Conservation (phyloP, 176 grass and related monocot species). For the Cocos nucifera region DNA sequence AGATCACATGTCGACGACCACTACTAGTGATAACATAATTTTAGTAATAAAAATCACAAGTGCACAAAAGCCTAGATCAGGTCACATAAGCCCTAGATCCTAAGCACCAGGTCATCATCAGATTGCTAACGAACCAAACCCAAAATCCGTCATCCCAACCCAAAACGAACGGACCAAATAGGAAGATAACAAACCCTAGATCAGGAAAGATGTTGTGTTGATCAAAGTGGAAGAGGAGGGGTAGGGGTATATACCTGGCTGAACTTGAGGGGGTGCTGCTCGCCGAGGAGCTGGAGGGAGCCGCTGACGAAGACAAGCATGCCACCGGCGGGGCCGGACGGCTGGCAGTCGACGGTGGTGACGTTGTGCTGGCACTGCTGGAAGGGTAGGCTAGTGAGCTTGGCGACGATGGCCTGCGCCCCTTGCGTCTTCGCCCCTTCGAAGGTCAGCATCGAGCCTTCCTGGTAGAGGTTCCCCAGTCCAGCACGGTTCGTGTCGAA, state of each 20-base stretch:
- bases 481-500: constrained; percentile 4
- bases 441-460: constrained; percentile 11
- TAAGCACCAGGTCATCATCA: too few relatives aligned
- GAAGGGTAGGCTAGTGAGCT: constrained; percentile 2
- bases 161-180: too few relatives aligned
- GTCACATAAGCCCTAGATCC: too few relatives aligned
- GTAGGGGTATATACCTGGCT: constrained; percentile 1
- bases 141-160: too few relatives aligned
- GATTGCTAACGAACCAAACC: too few relatives aligned
- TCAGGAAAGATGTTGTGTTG: background rate
- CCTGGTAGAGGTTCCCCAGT: constrained; percentile 10
- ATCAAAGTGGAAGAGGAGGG: too few relatives aligned
- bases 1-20: too few relatives aligned
- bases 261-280: constrained; percentile 18
- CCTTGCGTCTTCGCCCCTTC: constrained; percentile 15
- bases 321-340: constrained; percentile 1
- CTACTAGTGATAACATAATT: too few relatives aligned
- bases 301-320: constrained; percentile 14
- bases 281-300: constrained; percentile 6
- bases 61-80: too few relatives aligned
- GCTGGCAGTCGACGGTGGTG: constrained; percentile 12
- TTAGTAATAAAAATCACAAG: too few relatives aligned
- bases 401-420: background rate
- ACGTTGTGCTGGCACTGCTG: constrained; percentile 11
- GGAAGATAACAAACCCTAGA: too few relatives aligned